These are phyloP conservation scores for Pestalotiopsis sp. DNA, from an alignment of 2,329 filamentous ascomycete species.

Conservation along the genomic window DNA sequence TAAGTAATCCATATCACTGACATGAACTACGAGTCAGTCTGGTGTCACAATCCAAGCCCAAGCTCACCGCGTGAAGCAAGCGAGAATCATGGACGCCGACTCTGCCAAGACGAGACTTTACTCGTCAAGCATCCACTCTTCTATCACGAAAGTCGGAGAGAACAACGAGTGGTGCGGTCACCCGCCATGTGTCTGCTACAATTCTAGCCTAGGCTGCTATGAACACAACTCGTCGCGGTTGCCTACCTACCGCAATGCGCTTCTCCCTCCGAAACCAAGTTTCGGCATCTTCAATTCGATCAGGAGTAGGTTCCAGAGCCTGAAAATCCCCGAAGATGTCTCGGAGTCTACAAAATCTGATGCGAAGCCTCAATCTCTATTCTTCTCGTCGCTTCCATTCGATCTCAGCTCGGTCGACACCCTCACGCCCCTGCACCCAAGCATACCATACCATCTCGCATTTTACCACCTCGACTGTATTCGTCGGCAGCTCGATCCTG, in stretches of 20 bases:
- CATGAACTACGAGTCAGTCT: no score
- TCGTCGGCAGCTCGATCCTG: neutral
- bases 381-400: neutral
- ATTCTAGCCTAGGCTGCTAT: neutral
- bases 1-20: no score
- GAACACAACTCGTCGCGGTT: neutral
- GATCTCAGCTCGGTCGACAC: neutral
- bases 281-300: neutral
- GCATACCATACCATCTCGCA: constrained; percentile 1
- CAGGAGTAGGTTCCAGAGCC: neutral
- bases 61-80: no score
- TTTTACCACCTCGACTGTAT: constrained; percentile 4
- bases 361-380: neutral
- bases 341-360: neutral
- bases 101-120: neutral
- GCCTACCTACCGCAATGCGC: neutral
- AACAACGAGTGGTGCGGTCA: neutral
- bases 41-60: no score
- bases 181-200: neutral
- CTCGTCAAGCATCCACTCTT: neutral
- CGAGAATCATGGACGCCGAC: no score
- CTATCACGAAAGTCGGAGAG: neutral
- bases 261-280: neutral
- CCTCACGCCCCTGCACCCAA: neutral
- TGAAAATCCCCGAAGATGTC: neutral